Base-by-base conservation (phyloP, 2,329 filamentous ascomycete species). In the Chaetomium strumarium region DNA sequence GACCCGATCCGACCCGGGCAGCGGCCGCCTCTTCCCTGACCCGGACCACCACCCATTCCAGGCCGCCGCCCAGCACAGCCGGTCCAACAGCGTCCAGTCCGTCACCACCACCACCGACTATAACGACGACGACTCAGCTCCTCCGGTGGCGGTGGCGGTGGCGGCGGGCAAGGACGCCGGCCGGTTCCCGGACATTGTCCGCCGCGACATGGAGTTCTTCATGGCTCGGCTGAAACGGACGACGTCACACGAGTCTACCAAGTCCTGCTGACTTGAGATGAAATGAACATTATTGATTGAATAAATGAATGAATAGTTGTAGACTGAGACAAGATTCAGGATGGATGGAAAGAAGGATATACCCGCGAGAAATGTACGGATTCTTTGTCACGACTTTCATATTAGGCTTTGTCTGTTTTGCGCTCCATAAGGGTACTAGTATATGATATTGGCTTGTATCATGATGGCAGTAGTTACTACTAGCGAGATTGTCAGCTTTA, bases 151-250 rank as follows among this genome's bases (percentile, higher is more conserved):
- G n/a, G 39, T n/a, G n/a, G n/a, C n/a, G n/a, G n/a, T n/a, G n/a
- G 2, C 16, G 12, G 34, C 37, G n/a, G 39, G 16, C 41, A 39
- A 37, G 11, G 41, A 37, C 7, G 47, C 9, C 5, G 47, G 13
- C 14, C 47, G 16, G 30, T 48, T 47, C 24, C 53, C 57, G 3
- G 54, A 52, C n/a, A 29, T 58, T 13, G 45, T 58, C 39, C 46
- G 19, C 19, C 54, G 41, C 10, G 57, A 58, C 36, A 53, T 55
- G 43, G 57, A 57, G 42, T 58, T 56, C 44, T 58, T 57, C 44
- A 52, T 57, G 49, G 57, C 57, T n/a, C 37, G 56, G 20, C 46
- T 57, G 46, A 46, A 30, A 10, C 14, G 50, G 33, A 53, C 54
- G 7, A 40, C 34, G 10, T 53, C 54, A 12, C 37, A 49, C 42